Evolutionary conservation across 257 asterid genomes (phyloP).

Genomic region (Scutellaria barbata): DNA sequence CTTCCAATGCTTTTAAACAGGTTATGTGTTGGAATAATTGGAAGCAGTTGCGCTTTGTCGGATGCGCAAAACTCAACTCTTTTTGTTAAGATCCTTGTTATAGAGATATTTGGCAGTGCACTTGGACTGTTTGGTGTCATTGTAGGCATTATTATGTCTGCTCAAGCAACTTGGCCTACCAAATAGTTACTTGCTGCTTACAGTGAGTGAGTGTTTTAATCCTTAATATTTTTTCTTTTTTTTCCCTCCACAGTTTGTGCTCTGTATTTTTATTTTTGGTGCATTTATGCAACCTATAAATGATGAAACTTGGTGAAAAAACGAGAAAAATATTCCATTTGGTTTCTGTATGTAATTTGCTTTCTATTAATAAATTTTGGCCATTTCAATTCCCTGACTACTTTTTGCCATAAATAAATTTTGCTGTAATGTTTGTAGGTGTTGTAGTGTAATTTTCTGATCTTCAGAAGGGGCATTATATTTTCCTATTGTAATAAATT

Average conservation of each 20-base stretch:
- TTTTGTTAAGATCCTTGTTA: conserved; percentile 94
- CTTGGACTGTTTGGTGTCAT: conserved; percentile 96
- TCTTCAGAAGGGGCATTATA: neutral
- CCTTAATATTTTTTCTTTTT: conserved; percentile 23
- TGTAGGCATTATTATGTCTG: conserved; percentile 98
- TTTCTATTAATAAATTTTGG: conserved; percentile 35
- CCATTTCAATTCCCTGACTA: conserved; percentile 21
- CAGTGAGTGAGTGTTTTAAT: conserved; percentile 31
- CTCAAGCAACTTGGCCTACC: conserved; percentile 98
- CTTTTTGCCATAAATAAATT: neutral
- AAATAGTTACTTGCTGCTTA: conserved; percentile 47
- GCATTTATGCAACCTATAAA: conserved; percentile 30
- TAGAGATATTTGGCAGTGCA: conserved; percentile 98
- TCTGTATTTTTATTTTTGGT: conserved; percentile 31
- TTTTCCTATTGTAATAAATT: no score
- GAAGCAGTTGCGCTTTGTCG: conserved; percentile 98
- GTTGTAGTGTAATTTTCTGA: neutral
- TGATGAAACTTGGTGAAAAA: conserved; percentile 31
- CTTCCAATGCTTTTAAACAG: conserved; percentile 42
- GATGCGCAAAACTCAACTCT: conserved; percentile 99
- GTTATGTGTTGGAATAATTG: conserved; percentile 94
- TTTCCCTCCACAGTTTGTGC: conserved; percentile 17
- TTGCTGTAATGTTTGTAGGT: neutral
- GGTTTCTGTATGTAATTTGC: conserved; percentile 44
- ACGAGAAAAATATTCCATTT: conserved; percentile 23